phyloP scores from a whole-genome alignment of 495 filamentous ascomycete species.

The Massariosphaeria phaeospora region DNA sequence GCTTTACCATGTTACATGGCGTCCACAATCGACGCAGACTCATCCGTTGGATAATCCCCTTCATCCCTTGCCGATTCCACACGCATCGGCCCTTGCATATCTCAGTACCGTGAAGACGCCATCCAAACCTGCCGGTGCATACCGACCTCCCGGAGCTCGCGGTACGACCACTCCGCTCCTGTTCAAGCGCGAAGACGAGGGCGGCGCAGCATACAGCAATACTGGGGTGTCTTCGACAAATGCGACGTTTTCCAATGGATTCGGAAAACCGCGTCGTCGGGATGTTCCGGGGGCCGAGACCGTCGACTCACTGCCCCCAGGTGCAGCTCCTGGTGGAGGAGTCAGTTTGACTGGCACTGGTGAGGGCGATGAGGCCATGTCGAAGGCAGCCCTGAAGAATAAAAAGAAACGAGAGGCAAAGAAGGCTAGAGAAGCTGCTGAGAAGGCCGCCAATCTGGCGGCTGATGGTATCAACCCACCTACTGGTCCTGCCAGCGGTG shows the following conservation, averaged over 20 bases:
- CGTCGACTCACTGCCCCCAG: conserved; percentile 56
- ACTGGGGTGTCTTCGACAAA: conserved; percentile 64
- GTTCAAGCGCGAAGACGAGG: conserved; percentile 97
- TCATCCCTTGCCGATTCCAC: conserved; percentile 70
- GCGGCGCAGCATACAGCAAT: conserved; percentile 80
- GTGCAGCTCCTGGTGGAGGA: conserved; percentile 66
- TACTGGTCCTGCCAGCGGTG: conserved; percentile 28
- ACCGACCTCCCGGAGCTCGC: conserved; percentile 92
- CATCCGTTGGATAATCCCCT: conserved; percentile 69
- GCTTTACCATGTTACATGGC: conserved; percentile 88
- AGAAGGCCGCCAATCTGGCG: conserved; percentile 45
- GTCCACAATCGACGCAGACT: conserved; percentile 60
- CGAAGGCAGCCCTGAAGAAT: conserved; percentile 89
- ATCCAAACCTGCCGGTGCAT: conserved; percentile 90
- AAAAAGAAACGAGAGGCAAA: conserved; percentile 98
- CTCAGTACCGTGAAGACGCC: conserved; percentile 83
- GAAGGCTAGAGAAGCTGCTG: conserved; percentile 75
- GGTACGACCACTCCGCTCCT: conserved; percentile 82
- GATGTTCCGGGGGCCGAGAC: conserved; percentile 77
- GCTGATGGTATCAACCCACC: conserved; percentile 21
- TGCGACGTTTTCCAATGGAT: conserved; percentile 58
- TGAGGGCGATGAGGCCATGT: conserved; percentile 63
- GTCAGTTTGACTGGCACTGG: conserved; percentile 54
- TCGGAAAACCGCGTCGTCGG: conserved; percentile 64
- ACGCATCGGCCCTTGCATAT: conserved; percentile 77